Base-by-base conservation (phyloP, 257 asterid genomes). In the Eustoma russellianum region DNA sequence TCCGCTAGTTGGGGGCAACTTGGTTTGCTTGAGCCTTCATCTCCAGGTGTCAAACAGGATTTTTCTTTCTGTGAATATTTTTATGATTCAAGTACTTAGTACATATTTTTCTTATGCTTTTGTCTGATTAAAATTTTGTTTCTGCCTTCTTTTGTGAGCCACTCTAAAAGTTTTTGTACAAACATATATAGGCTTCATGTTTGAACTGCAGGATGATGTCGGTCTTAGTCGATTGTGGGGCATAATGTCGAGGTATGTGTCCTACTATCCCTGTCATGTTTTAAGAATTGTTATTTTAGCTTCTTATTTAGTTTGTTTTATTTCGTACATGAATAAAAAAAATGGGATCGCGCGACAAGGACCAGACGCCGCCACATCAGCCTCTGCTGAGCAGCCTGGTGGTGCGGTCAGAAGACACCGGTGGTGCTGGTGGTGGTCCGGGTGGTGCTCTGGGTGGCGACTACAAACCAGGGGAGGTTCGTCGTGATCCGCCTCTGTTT, bases 401-500 rank as follows among this genome's bases (percentile, higher is more conserved):
- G 44, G 78, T 88, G 7, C 88, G 97, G 17, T 76, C 95, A 13
- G 19, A 88, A n/a, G 85, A 73, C 40, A 76, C 61, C 71, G 70
- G 74, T 28, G 77, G 70, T 3, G 81, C 73, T 5, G 77, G 75
- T 15, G 71, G 57, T 17, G 79, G 71, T 4, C 70, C 60, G 16
- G 46, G 59, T 1, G 81, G 52, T 17, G 59, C 66, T 5, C 77
- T 60, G 13, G 78, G 73, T 7, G 71, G 66, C 46, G 95, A 88
- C 50, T 88, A 80, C 74, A 95, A 88, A 61, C 94, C 95, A 16
- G 97, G 95, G n/a, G 97, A 88, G 71, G 95, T 88, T 63, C 97
- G 94, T 60, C 91, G 79, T 3, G 82, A 79, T 12, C 83, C 76
- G 66, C 86, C 83, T 18, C 91, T 79, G 64, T 79, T 82, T 41